These are phyloP conservation scores for Lodderomyces beijingensis DNA, from an alignment of 1,139 yeast species.

Conservation along the genomic window DNA sequence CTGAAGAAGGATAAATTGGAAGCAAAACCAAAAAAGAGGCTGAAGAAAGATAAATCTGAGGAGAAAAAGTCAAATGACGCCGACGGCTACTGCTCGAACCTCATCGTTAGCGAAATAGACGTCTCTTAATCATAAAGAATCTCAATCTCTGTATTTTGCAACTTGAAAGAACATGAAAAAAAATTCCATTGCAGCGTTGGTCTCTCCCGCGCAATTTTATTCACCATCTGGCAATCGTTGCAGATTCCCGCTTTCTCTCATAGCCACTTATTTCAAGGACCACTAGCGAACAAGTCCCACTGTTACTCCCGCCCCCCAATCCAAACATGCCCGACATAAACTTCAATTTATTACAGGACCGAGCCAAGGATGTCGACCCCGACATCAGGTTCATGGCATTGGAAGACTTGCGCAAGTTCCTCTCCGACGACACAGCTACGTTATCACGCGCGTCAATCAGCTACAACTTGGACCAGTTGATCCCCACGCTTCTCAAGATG, in stretches of 20 bases:
- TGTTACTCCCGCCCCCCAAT: no score
- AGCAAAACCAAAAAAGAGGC: constrained; percentile 10
- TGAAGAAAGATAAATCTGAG: background rate
- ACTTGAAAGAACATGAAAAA: background rate
- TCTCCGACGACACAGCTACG: constrained; percentile 17
- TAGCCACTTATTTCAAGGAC: no score
- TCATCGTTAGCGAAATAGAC: constrained; percentile 4
- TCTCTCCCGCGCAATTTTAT: no score
- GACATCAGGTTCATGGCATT: constrained; percentile 86
- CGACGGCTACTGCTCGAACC: constrained; percentile 1
- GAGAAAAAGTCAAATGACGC: constrained; percentile 1
- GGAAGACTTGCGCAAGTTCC: constrained; percentile 60
- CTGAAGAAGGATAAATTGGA: background rate
- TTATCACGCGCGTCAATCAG: constrained; percentile 21
- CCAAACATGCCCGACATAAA: constrained; percentile 18
- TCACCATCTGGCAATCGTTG: no score
- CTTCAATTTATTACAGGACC: constrained; percentile 34
- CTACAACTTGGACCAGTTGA: constrained; percentile 33
- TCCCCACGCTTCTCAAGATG: constrained; percentile 47
- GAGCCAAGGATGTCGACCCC: constrained; percentile 67
- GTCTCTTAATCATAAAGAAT: no score
- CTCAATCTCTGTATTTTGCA: background rate
- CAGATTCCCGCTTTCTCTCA: no score
- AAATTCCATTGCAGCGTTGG: no score
- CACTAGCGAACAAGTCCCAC: no score